phyloP scores from a whole-genome alignment of 768 basidiomycete species.

The Termitomyces sp. region DNA sequence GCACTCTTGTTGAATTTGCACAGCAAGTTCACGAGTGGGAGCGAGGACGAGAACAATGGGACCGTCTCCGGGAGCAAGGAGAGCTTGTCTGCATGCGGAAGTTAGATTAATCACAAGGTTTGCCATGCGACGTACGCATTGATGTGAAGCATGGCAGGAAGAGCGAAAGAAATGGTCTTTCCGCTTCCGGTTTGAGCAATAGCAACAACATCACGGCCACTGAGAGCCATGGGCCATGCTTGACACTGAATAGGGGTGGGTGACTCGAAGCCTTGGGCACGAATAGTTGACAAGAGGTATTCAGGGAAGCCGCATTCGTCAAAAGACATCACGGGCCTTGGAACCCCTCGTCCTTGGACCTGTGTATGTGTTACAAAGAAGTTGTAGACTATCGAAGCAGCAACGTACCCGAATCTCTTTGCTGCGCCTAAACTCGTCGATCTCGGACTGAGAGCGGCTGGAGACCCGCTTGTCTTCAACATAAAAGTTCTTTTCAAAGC shows the following conservation, averaged over 20 bases:
- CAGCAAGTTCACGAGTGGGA: slow-evolving; percentile 96
- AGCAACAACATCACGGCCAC: slow-evolving; percentile 90
- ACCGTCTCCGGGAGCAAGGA: slow-evolving; percentile 91
- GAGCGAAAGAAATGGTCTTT: slow-evolving; percentile 97
- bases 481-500: slow-evolving; percentile 98
- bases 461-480: slow-evolving; percentile 85
- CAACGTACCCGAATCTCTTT: slow-evolving; percentile 83
- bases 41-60: slow-evolving; percentile 96
- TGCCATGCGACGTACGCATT: slow-evolving; percentile 69
- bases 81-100: slow-evolving; percentile 65
- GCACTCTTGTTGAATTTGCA: slow-evolving; percentile 98
- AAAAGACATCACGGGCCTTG: slow-evolving; percentile 86
- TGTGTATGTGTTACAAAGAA: slow-evolving; percentile 23
- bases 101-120: slow-evolving; percentile 11
- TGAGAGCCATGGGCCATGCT: slow-evolving; percentile 98
- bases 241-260: slow-evolving; percentile 99
- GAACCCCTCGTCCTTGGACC: slow-evolving; percentile 87
- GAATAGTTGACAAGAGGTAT: slow-evolving; percentile 91
- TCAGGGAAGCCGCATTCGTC: slow-evolving; percentile 97
- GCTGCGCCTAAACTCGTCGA: slow-evolving; percentile 77
- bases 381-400: background rate
- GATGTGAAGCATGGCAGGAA: slow-evolving; percentile 99
- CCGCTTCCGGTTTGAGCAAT: slow-evolving; percentile 99
- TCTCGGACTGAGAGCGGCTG: slow-evolving; percentile 74
- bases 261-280: slow-evolving; percentile 84